A percentile compares a stretch with the other conserved stretches of the same genome.
phyloP scores from a whole-genome alignment of 1,139 yeast genomes.

The Spathaspora sp. region DNA sequence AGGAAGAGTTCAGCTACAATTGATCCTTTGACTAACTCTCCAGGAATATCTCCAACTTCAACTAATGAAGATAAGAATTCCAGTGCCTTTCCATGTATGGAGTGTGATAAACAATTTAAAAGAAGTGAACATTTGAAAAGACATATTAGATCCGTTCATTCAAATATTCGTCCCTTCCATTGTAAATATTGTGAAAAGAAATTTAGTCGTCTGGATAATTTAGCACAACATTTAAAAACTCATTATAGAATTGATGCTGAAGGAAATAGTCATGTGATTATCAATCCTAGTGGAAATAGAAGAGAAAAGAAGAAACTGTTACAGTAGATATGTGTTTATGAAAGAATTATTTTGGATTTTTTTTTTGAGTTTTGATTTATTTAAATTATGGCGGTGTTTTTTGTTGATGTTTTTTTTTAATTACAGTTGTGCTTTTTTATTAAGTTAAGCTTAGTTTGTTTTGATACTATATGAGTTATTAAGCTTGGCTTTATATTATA shows the following conservation, averaged over 20 bases:
- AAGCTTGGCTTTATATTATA: not conserved
- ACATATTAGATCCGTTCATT: slow-evolving; percentile 49
- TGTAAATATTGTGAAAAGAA: slow-evolving; percentile 51
- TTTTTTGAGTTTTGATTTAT: no score
- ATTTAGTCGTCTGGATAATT: slow-evolving; percentile 47
- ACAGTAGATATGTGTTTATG: not conserved
- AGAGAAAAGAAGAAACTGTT: slow-evolving; percentile 17
- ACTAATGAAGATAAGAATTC: not conserved
- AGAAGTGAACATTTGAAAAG: slow-evolving; percentile 50
- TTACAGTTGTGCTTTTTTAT: no score
- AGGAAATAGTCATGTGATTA: slow-evolving; percentile 38
- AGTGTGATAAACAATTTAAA: slow-evolving; percentile 48
- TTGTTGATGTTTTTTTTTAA: no score
- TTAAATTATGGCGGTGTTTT: no score
- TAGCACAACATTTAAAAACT: slow-evolving; percentile 51
- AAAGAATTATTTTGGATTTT: not conserved
- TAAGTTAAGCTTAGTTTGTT: no score
- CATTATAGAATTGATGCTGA: slow-evolving; percentile 40
- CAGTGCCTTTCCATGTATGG: slow-evolving; percentile 42
- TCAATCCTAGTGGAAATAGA: slow-evolving; percentile 33
- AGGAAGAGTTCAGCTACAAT: not conserved
- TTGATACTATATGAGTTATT: no score
- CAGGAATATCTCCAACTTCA: slow-evolving; percentile 2
- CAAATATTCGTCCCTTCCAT: slow-evolving; percentile 48
- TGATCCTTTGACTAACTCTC: slow-evolving; percentile 1